Conservation (phyloP, 306 rosid species). For the Lathyrus tuberosus region DNA sequence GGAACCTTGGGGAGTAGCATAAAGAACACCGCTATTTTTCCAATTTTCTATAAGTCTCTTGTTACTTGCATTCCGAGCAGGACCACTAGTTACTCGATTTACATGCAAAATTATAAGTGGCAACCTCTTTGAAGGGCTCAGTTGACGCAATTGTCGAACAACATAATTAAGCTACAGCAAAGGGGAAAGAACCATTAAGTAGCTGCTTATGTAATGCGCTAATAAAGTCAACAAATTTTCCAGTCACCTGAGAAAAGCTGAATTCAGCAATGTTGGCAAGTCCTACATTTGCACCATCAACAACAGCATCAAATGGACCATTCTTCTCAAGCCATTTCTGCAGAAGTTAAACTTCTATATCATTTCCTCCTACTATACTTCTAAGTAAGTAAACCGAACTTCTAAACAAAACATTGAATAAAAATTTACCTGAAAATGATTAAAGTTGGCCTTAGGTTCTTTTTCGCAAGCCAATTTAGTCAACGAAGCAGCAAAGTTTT, state of each 20-base stretch:
- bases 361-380: slow-evolving; percentile 44
- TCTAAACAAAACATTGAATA: slow-evolving; percentile 37
- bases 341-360: slow-evolving; percentile 56
- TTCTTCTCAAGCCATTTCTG: slow-evolving; percentile 82
- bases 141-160: slow-evolving; percentile 60
- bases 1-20: slow-evolving; percentile 83
- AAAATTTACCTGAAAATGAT: slow-evolving; percentile 64
- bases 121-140: slow-evolving; percentile 76
- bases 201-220: slow-evolving; percentile 26
- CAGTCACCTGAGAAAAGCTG: slow-evolving; percentile 69
- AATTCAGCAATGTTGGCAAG: slow-evolving; percentile 50
- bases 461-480: slow-evolving; percentile 64
- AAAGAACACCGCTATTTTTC: slow-evolving; percentile 69
- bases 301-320: slow-evolving; percentile 88
- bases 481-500: slow-evolving; percentile 71
- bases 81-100: slow-evolving; percentile 71
- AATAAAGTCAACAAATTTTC: slow-evolving; percentile 30
- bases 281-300: slow-evolving; percentile 92
- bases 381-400: not conserved
- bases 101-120: slow-evolving; percentile 86
- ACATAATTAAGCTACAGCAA: slow-evolving; percentile 66
- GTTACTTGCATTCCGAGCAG: slow-evolving; percentile 69
- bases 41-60: slow-evolving; percentile 71
- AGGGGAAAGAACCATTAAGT: slow-evolving; percentile 44
- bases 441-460: slow-evolving; percentile 60